Evolutionary conservation across 2,329 filamentous ascomycete species (phyloP), one percentile per base, ranked within the genome.

Genomic region (Ophiostoma pallidulum): DNA sequence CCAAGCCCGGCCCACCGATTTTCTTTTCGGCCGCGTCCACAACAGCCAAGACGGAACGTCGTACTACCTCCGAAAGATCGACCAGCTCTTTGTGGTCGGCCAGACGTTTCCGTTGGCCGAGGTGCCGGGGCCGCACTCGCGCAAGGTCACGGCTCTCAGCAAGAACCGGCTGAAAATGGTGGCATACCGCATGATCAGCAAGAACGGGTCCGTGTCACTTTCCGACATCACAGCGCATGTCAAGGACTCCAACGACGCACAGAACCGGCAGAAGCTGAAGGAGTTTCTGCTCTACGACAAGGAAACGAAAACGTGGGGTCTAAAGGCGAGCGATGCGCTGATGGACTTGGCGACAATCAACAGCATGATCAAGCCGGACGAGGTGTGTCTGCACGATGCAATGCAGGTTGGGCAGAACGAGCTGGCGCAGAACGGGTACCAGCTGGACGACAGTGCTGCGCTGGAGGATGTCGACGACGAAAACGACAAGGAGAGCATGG

Each of bases 141-240:
- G 92, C 52, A 94, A 92, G 64, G 91, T 97, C 26, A 98, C 92
- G 0, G 95, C 94, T 49, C 89, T 91, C n/a, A 84, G 87, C 31
- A 98, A 98, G 71, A 94, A 92, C 64, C 81, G 92, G 31, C 82
- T 98, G 65, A 95, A 92, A 70, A 96, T 96, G 83, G 81, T 98
- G 33, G 86, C 89, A 0, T 96, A 88, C 63, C 85, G 92, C 43
- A 81, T 95, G 62, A 86, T 94, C 58, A 78, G 82, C 53, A 86
- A 86, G 58, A 88, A 83, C 57, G 72, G 78, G 16, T 77, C 82
- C 22, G 76, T 89, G 20, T 82, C 82, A 19, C 78, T 94, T 14
- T 79, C 78, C n/a, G 86, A 91, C 58, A 85, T 98, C 32, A 96
- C 90, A 3, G 85, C 81, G 38, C 92, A 98, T 62, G 87, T 97